Percentiles rank a stretch among this genome's conserved stretches.
These are phyloP conservation scores for Hanseniaspora pseudoguilliermondii DNA, from an alignment of 805 yeast genomes.

Conservation along the genomic window DNA sequence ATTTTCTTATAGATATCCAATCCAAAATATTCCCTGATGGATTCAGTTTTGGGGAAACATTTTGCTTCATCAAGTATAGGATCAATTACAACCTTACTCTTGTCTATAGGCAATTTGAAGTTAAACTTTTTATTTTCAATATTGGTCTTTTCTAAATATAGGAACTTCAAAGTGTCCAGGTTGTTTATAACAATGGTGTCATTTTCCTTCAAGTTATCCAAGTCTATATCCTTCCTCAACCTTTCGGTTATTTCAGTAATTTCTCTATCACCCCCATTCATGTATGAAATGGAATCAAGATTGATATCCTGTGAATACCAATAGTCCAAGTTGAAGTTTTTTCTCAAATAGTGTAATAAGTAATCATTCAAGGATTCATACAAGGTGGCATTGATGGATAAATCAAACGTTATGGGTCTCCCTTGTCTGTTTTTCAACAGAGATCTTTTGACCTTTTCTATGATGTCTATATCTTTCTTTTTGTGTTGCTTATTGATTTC, in stretches of 20 bases:
- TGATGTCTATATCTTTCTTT: not conserved
- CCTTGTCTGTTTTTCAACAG: conserved; percentile 13
- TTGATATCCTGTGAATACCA: conserved; percentile 9
- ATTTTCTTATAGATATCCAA: conserved; percentile 7
- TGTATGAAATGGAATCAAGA: not conserved
- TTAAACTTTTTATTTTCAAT: not conserved
- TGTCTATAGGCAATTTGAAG: not conserved
- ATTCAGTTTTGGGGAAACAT: not conserved
- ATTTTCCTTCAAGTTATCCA: conserved; percentile 1
- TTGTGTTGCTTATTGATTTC: not conserved
- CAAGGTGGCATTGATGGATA: conserved; percentile 5
- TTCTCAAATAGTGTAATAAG: conserved; percentile 4
- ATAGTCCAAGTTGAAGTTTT: conserved; percentile 9
- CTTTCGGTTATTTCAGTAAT: not conserved
- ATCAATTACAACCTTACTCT: not conserved
- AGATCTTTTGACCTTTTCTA: conserved; percentile 6
- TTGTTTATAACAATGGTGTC: not conserved
- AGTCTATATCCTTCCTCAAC: not conserved
- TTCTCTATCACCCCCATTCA: not conserved
- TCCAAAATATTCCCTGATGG: not conserved
- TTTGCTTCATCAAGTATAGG: not conserved
- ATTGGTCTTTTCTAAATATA: conserved; percentile 1
- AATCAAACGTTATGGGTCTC: conserved; percentile 12
- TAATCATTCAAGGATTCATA: conserved; percentile 12
- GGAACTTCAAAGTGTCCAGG: not conserved